Evolutionary conservation across 352 stramenopile species (phyloP), one percentile per base, ranked within the genome.

Genomic region (Chrysophaeum taylorii): DNA sequence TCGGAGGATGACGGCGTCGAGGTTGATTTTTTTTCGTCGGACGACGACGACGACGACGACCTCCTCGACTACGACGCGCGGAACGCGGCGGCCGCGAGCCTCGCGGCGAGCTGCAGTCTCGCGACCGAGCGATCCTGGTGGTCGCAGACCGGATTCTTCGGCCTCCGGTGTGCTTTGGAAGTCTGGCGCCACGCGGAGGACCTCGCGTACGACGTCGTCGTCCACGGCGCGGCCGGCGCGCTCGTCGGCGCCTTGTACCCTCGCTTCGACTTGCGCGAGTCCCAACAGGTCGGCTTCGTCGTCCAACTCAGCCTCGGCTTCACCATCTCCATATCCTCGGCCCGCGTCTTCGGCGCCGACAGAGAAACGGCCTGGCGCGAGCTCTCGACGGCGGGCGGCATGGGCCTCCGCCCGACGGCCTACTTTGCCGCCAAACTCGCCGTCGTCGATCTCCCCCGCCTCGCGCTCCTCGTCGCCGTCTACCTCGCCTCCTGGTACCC

Each of bases 241-340:
- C 39, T 63, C 52, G 27, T 63, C 52, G 52, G 52, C 33, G n/a
- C 25, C 9, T 31, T 63, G 25, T 63, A 63, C 52, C 52, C 52
- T 25, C 52, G 39, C 33, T 63, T 63, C 23, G 52, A 63, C 2
- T 63, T 63, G 12, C 15, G 52, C 27, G 52, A 63, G 27, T 39
- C 27, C 7, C 52, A 63, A 31, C n/a, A 39, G 52, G 52, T 63
- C 9, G 25, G 9, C 27, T 63, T 63, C 52, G 39, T 63, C 52
- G 15, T 63, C 27, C 52, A 63, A 23, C 52, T 63, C 2, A 25
- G 5, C 27, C 52, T 63, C 27, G 52, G 52, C 52, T 5, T 9
- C 25, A 63, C 52, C 27, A 39, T 63, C 27, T 25, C 52, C 27
- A 15, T 63, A 23, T 63, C 52, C 7, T 36, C 7, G 27, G 52